A percentile compares a stretch with the other conserved stretches of the same genome.
Evolutionary conservation across 306 rosid genomes (phyloP).

Genomic region (Cicer cuneatum): DNA sequence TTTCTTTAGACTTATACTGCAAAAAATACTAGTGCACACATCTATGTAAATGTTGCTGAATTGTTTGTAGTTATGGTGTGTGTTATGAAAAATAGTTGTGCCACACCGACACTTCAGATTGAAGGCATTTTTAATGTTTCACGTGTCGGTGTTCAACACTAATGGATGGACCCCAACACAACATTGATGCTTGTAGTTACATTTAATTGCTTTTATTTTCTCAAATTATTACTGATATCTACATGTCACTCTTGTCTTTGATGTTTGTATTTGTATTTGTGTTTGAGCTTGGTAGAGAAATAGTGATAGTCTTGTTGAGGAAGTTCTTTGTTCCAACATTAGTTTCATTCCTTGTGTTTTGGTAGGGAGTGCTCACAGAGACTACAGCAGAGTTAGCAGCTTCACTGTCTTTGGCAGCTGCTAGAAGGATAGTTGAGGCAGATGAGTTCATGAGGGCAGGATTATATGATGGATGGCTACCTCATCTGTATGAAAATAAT

Average conservation of each 20-base stretch:
- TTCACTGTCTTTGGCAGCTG: slow-evolving; percentile 85
- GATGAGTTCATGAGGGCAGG: slow-evolving; percentile 99
- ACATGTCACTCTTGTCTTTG: no score
- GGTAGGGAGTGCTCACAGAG: slow-evolving; percentile 96
- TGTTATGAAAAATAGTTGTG: no score
- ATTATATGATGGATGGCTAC: slow-evolving; percentile 98
- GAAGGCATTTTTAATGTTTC: no score
- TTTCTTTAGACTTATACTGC: no score
- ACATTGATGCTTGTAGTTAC: no score
- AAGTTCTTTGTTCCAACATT: slow-evolving; percentile 33
- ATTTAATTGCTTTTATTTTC: no score
- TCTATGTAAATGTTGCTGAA: not conserved
- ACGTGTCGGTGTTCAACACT: no score
- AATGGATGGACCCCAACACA: no score
- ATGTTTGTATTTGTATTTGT: no score
- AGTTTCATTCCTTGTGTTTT: slow-evolving; percentile 34
- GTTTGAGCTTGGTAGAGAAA: not conserved
- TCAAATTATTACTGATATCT: no score
- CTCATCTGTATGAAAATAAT: slow-evolving; percentile 70
- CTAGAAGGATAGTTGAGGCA: slow-evolving; percentile 99
- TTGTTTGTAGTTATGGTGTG: slow-evolving; percentile 22
- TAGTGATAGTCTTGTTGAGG: slow-evolving; percentile 3
- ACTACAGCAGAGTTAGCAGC: slow-evolving; percentile 99
- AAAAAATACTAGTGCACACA: not conserved
- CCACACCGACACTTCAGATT: no score